Percentiles rank a stretch among this genome's conserved stretches.
phyloP scores from a whole-genome alignment of 108 stramenopile species.

The Bacterosira constricta region DNA sequence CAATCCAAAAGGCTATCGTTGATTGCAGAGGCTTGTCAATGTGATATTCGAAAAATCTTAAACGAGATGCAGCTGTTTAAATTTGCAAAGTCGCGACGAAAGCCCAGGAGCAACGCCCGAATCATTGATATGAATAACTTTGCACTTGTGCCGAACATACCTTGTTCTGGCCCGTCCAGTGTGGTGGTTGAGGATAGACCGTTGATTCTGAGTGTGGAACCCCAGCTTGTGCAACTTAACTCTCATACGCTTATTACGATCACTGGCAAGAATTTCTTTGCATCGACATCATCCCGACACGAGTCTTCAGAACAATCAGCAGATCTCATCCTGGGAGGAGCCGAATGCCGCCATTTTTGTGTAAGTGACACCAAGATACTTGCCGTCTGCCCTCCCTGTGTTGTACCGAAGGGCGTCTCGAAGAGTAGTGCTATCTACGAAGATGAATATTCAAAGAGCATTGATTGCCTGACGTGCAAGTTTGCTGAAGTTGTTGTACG shows the following conservation, averaged over 20 bases:
- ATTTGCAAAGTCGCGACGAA: not conserved
- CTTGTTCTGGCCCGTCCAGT: not conserved
- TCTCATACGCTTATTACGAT: conserved; percentile 54
- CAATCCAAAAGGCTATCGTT: conserved; percentile 12
- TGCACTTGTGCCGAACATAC: not conserved
- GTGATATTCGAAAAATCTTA: conserved; percentile 70
- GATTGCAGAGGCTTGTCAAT: conserved; percentile 56
- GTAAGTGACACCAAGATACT: conserved; percentile 61
- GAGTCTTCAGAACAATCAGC: conserved; percentile 1
- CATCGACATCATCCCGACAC: not conserved
- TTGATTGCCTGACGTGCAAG: conserved; percentile 29
- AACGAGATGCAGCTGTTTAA: conserved; percentile 66
- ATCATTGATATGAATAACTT: conserved; percentile 1
- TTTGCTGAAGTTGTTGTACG: conserved; percentile 30
- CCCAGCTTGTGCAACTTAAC: conserved; percentile 35
- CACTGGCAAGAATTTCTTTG: conserved; percentile 51
- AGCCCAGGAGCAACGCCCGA: not conserved
- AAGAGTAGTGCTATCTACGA: conserved; percentile 17
- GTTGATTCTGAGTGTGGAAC: conserved; percentile 23
- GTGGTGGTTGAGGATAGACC: conserved; percentile 15
- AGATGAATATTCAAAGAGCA: not conserved
- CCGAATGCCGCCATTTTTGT: conserved; percentile 36
- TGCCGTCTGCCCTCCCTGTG: conserved; percentile 60
- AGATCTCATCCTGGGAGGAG: conserved; percentile 48
- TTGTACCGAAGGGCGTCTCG: conserved; percentile 22